Evolutionary conservation across 805 yeast genomes (phyloP), one percentile per base, ranked within the genome.

Genomic region (Saturnispora galanensis): DNA sequence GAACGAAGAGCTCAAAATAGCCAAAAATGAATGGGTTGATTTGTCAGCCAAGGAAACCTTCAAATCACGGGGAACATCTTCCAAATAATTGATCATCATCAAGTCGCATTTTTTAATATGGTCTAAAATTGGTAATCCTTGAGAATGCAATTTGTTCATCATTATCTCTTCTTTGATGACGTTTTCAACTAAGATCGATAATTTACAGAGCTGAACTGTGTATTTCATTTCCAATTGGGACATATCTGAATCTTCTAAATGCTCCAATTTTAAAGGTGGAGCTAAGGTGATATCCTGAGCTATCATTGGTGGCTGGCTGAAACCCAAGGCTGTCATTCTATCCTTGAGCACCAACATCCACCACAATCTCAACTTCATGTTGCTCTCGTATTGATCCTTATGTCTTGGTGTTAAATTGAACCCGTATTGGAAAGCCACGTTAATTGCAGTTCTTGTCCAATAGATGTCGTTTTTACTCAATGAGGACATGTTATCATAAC

Each of bases 321-420:
- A 78, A 0, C 88, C 85, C 41, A 81, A 71, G 2, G 88, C 78
- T 9, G 79, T 76, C 35, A 74, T 67, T 18, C 86, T 65, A 60
- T 84, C 95, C 52, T 84, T 78, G 47, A 77, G 74, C 58, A 79
- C 81, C 16, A 85, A 62, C 49, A 77, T 68, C 94, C 94, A 84
- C 86, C 88, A 84, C 15, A 61, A 47, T 32, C 60, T 44, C 39
- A 52, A 52, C 38, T 51, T 51, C 50, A 57, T 52, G 17, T 44
- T 46, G 29, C 47, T 51, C 65, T 40, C 60, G 45, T 57, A 55
- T 1, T 13, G 21, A 3, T 51, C 16, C 28, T 30, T 30, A 6
- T 17, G 21, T 5, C 39, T 44, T 26, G 54, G 42, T 38, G 50
- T 74, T 55, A 86, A 67, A 56, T 84, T 88, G 51, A 84, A 69